phyloP scores from a whole-genome alignment of 805 yeast species.

The Metschnikowia hibisci region DNA sequence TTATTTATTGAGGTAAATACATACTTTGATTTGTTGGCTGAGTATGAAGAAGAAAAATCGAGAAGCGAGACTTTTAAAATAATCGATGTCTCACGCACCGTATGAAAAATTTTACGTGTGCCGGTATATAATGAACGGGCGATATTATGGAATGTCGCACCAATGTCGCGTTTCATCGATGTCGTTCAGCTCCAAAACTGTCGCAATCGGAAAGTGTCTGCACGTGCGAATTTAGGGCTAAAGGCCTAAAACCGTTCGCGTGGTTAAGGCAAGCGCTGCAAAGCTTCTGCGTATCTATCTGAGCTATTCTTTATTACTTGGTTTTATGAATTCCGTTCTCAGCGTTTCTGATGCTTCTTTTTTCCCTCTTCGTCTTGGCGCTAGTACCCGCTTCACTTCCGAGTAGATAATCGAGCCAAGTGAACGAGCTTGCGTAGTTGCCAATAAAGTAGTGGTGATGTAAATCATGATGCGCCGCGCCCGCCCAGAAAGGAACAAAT shows the following conservation, averaged over 20 bases:
- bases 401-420: conserved; percentile 53
- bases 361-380: conserved; percentile 47
- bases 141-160: conserved; percentile 10
- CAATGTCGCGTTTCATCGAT: conserved; percentile 4
- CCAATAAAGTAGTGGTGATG: conserved; percentile 88
- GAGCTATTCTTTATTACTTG: conserved; percentile 2
- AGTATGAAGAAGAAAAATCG: conserved; percentile 14
- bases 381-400: conserved; percentile 56
- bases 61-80: conserved; percentile 3
- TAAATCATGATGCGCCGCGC: conserved; percentile 96
- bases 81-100: conserved; percentile 17
- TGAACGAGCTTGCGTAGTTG: conserved; percentile 53
- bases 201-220: background rate
- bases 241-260: background rate
- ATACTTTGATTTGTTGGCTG: conserved; percentile 16
- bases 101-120: conserved; percentile 16
- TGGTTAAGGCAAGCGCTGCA: background rate
- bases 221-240: conserved; percentile 5
- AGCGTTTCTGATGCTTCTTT: conserved; percentile 38
- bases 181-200: background rate
- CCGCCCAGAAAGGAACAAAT: conserved; percentile 95
- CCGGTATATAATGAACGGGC: conserved; percentile 8
- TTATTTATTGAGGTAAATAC: conserved; percentile 1
- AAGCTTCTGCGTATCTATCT: too few relatives aligned
- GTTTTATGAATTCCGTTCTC: conserved; percentile 30